Evolutionary conservation across 345 rosid genomes (phyloP).

Genomic region (Acer negundo): DNA sequence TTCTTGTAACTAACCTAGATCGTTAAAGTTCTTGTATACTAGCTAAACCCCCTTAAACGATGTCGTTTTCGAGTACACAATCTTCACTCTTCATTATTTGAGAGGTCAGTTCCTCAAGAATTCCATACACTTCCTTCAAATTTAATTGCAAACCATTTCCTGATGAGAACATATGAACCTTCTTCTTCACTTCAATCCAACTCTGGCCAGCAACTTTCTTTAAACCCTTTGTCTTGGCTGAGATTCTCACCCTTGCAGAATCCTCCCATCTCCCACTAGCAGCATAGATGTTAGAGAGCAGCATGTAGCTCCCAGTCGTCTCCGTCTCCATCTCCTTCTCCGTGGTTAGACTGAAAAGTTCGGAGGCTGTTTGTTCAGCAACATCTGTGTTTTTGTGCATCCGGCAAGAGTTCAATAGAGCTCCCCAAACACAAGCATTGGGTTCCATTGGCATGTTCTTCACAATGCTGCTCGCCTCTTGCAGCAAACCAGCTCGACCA

Average conservation of each 20-base stretch:
- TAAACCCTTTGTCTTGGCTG: constrained; percentile 62
- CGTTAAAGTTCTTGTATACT: no score
- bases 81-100: constrained; percentile 37
- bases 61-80: neutral
- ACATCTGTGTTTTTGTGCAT: constrained; percentile 57
- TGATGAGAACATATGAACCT: constrained; percentile 51
- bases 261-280: constrained; percentile 70
- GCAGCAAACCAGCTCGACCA: constrained; percentile 62
- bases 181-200: constrained; percentile 61
- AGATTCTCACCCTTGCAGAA: constrained; percentile 60
- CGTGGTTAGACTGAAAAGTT: constrained; percentile 33
- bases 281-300: constrained; percentile 68
- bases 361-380: constrained; percentile 46
- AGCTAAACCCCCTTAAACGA: no score
- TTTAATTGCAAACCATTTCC: constrained; percentile 32
- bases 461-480: constrained; percentile 64
- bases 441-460: constrained; percentile 66
- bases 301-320: constrained; percentile 56
- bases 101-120: constrained; percentile 38
- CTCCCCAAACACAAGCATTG: constrained; percentile 63
- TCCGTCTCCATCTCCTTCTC: neutral
- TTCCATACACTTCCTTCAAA: constrained; percentile 21
- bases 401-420: constrained; percentile 70
- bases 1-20: no score
- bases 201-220: constrained; percentile 76